These are phyloP conservation scores for Lentinula lateritia DNA, from an alignment of 768 basidiomycete genomes.

Conservation along the genomic window DNA sequence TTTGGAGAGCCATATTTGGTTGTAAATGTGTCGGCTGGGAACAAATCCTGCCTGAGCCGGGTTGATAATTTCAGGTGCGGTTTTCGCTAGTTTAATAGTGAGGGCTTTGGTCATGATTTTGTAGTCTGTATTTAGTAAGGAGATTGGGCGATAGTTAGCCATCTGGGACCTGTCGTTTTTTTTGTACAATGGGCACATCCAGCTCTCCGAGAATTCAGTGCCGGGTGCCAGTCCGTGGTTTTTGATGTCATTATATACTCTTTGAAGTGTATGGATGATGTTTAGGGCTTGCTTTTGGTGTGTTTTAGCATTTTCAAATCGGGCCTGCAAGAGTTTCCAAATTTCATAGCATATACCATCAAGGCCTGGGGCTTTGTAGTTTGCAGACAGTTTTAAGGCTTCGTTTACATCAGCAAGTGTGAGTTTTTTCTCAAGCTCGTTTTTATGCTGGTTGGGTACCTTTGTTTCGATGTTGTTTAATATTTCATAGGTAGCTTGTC, in stretches of 20 bases:
- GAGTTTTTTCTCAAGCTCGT: neutral
- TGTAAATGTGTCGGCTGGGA: constrained; percentile 8
- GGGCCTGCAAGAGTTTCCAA: neutral
- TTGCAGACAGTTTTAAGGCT: neutral
- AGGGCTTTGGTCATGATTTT: constrained; percentile 14
- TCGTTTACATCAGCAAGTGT: neutral
- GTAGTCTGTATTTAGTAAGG: constrained; percentile 15
- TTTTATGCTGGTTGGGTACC: neutral
- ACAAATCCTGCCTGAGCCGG: constrained; percentile 16
- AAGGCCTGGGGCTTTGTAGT: neutral
- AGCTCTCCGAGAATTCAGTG: constrained; percentile 8
- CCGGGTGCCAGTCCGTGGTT: neutral
- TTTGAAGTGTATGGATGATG: neutral
- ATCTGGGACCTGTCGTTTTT: constrained; percentile 9
- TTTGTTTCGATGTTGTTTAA: neutral
- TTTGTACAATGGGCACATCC: constrained; percentile 14
- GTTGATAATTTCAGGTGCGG: constrained; percentile 5
- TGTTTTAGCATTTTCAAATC: neutral
- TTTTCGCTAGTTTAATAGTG: neutral
- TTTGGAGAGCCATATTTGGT: constrained; percentile 13
- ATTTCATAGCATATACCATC: constrained; percentile 15
- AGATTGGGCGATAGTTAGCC: constrained; percentile 12
- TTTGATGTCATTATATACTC: constrained; percentile 15
- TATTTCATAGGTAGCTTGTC: neutral
- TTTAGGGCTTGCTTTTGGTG: neutral